phyloP scores from a whole-genome alignment of 2,329 filamentous ascomycete genomes.

The Phaeosphaeriaceae sp. region DNA sequence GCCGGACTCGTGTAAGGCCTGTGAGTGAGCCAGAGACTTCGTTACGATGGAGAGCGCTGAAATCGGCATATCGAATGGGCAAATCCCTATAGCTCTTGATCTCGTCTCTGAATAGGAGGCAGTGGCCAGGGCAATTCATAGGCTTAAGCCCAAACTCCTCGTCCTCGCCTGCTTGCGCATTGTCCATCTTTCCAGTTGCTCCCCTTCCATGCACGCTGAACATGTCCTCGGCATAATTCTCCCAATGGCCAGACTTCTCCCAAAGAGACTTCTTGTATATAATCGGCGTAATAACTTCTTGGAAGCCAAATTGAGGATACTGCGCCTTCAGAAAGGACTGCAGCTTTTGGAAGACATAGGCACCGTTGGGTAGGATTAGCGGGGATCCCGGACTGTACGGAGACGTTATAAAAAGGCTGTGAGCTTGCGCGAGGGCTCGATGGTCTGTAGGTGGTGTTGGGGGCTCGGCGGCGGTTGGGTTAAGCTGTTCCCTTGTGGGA shows the following conservation, averaged over 20 bases:
- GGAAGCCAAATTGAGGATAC: conserved; percentile 84
- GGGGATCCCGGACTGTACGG: conserved; percentile 85
- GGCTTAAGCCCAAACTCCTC: conserved; percentile 86
- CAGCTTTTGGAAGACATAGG: conserved; percentile 83
- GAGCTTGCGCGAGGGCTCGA: conserved; percentile 59
- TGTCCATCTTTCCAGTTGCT: conserved; percentile 53
- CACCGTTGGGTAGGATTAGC: conserved; percentile 82
- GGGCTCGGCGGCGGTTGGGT: conserved; percentile 42
- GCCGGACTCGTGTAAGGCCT: conserved; percentile 81
- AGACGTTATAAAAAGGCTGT: conserved; percentile 82
- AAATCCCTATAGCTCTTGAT: conserved; percentile 80
- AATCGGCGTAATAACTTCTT: conserved; percentile 87
- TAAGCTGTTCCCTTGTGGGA: conserved; percentile 31
- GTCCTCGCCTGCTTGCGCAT: conserved; percentile 63
- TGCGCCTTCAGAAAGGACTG: conserved; percentile 83
- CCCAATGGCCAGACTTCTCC: conserved; percentile 85
- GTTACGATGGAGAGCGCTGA: conserved; percentile 86
- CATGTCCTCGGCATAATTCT: conserved; percentile 93
- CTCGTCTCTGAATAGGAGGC: conserved; percentile 79
- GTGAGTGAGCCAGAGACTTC: conserved; percentile 83
- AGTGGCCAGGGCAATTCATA: conserved; percentile 93
- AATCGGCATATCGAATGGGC: conserved; percentile 85
- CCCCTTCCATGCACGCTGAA: conserved; percentile 74
- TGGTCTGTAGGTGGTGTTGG: conserved; percentile 57
- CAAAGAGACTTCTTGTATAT: conserved; percentile 91